These are phyloP conservation scores for Ligustrum vulgare DNA, from an alignment of 257 asterid genomes.

Conservation along the genomic window DNA sequence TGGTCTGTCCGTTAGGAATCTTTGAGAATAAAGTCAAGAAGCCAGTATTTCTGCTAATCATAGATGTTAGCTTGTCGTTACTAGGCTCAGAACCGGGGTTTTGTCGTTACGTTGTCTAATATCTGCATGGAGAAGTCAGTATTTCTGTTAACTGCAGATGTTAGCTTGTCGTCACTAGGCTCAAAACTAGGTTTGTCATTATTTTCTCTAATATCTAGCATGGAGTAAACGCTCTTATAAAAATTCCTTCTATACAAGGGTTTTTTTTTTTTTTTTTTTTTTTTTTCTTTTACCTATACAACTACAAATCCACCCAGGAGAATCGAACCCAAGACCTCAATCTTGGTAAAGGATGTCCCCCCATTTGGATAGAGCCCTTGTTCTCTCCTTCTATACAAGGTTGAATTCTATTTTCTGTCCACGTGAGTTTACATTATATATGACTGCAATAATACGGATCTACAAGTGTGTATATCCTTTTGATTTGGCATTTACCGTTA, in stretches of 20 bases:
- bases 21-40: conserved; percentile 4
- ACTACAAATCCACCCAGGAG: too few species aligned
- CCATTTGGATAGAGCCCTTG: too few species aligned
- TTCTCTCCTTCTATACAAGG: conserved; percentile 1
- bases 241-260: neutral
- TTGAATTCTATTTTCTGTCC: neutral
- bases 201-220: neutral
- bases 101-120: neutral
- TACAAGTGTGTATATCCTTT: neutral
- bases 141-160: conserved; percentile 17
- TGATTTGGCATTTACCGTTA: neutral
- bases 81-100: neutral
- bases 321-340: too few species aligned
- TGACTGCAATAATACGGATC: neutral
- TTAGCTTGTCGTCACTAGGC: conserved; percentile 1
- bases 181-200: neutral
- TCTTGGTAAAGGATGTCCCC: too few species aligned
- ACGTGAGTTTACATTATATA: neutral
- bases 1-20: conserved; percentile 6
- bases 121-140: neutral
- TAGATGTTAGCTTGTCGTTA: conserved; percentile 8
- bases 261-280: too few species aligned
- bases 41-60: conserved; percentile 18
- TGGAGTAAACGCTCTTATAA: neutral
- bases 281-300: too few species aligned